Evolutionary conservation across 352 stramenopile genomes (phyloP).

Genomic region (Phytophthora colocasiae): DNA sequence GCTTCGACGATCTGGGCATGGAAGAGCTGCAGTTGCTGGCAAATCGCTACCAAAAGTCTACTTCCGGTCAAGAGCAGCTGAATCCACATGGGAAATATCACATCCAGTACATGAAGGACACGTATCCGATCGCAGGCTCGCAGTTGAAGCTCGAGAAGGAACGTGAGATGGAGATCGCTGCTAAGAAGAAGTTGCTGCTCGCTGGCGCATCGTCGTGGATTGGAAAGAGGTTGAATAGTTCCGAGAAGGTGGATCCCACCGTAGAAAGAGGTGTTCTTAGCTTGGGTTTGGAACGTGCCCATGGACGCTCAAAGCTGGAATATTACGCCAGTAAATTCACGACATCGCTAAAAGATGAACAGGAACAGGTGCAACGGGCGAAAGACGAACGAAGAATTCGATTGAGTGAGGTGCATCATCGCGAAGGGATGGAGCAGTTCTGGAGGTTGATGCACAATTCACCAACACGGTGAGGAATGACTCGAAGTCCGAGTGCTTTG

Average conservation of each 20-base stretch:
- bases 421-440: constrained; percentile 59
- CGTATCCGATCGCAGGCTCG: constrained; percentile 74
- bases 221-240: neutral
- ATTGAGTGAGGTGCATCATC: constrained; percentile 45
- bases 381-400: constrained; percentile 46
- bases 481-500: neutral
- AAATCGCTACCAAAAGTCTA: constrained; percentile 39
- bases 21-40: constrained; percentile 58
- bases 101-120: constrained; percentile 65
- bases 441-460: constrained; percentile 58
- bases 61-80: constrained; percentile 26
- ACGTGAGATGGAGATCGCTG: constrained; percentile 54
- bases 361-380: constrained; percentile 32
- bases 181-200: constrained; percentile 78
- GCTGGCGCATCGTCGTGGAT: constrained; percentile 23
- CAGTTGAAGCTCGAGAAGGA: constrained; percentile 78
- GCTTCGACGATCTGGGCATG: constrained; percentile 48
- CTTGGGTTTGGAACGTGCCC: constrained; percentile 10
- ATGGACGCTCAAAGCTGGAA: constrained; percentile 53
- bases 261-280: constrained; percentile 5
- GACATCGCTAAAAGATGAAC: constrained; percentile 38
- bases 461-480: constrained; percentile 37
- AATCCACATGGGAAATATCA: constrained; percentile 81
- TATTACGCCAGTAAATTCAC: constrained; percentile 55
- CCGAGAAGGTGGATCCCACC: neutral